Evolutionary conservation across 768 basidiomycete species (phyloP), one percentile per base, ranked within the genome.

Genomic region (Lentinula guzmanii): DNA sequence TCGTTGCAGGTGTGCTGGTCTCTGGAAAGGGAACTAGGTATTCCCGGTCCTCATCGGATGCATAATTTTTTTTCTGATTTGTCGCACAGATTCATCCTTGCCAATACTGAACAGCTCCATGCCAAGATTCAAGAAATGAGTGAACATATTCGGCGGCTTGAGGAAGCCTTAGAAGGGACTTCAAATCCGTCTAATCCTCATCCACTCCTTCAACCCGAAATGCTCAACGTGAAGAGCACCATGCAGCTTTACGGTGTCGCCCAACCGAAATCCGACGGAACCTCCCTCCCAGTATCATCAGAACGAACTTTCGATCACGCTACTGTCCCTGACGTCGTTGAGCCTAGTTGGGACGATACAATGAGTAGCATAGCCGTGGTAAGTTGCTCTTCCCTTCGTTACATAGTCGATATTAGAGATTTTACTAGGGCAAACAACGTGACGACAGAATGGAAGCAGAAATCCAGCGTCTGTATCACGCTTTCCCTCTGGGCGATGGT

Each of bases 41-140:
- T 70, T 37, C 13, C 53, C 21, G 35, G 18, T 56, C 52, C 51
- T 61, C 63, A 61, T 66, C 21, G 37, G 58, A 18, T 43, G n/a
- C 24, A 15, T 18, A 51, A 21, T 21, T 6, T 51, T 16, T 6
- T 42, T 48, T 16, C 64, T 64, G 51, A 62, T 18, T 28, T n/a
- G 5, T 31, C 46, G 11, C 51, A 21, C 60, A 77, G 76, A 54
- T 86, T 86, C 63, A 84, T 86, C 66, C 79, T 87, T 54, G 85
- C 85, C 54, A 86, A 86, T 67, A 86, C 85, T 10, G 85, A 86
- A 66, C 84, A 85, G 65, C 75, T 86, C 11, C 86, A 87, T 64
- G 69, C 75, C 21, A 87, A 86, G 71, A 87, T 87, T 7, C 81
- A 83, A 46, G 81, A 84, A 63, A 86, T 87, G 84, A 85, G 84